Conservation (phyloP, 805 yeast genomes). For the Metschnikowia drakensbergensis region DNA sequence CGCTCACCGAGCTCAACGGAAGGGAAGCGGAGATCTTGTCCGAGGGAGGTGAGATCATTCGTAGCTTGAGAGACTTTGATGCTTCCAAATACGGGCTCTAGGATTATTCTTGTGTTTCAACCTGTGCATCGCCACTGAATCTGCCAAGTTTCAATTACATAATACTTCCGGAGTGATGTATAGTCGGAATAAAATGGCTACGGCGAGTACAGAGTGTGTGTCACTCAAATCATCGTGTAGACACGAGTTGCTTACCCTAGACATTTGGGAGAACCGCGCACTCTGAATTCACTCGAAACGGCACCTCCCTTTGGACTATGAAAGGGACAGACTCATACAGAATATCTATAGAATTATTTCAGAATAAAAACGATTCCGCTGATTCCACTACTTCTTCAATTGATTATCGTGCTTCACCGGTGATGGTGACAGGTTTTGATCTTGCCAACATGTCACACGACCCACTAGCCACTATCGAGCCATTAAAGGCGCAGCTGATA, state of each 20-base stretch:
- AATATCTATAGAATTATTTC: conserved; percentile 27
- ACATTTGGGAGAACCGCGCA: neutral
- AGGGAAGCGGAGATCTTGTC: conserved; percentile 45
- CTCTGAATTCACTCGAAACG: neutral
- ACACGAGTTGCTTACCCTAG: neutral
- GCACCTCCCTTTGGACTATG: conserved; percentile 20
- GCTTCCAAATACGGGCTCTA: conserved; percentile 17
- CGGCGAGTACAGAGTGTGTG: too few species aligned
- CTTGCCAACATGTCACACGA: conserved; percentile 8
- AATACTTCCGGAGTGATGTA: too few species aligned
- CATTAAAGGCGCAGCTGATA: conserved; percentile 57
- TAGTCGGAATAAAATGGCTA: too few species aligned
- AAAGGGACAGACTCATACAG: conserved; percentile 42
- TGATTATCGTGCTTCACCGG: conserved; percentile 33
- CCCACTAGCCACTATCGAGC: conserved; percentile 27
- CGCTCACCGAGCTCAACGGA: conserved; percentile 50
- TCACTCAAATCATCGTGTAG: too few species aligned
- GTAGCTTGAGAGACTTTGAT: conserved; percentile 14
- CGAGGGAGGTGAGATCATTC: conserved; percentile 50
- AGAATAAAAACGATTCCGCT: neutral
- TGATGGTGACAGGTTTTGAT: conserved; percentile 22
- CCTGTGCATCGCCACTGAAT: too few species aligned
- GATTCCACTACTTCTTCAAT: neutral
- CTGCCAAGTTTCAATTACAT: too few species aligned
- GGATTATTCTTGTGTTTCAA: neutral